Evolutionary conservation across 2,329 filamentous ascomycete species (phyloP).

Genomic region (Sphaerostilbella broomeana): DNA sequence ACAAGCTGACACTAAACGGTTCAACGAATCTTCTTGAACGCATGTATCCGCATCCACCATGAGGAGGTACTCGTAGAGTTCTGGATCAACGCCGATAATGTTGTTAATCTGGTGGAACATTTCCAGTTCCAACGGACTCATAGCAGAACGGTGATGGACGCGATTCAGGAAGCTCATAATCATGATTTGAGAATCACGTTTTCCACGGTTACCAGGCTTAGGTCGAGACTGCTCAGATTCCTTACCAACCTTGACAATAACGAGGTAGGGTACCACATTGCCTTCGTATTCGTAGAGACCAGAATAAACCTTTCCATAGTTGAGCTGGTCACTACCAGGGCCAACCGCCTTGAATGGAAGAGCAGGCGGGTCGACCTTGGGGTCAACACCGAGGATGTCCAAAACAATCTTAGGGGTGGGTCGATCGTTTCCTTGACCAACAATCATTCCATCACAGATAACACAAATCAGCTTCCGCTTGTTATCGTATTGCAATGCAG

Average conservation of each 20-base stretch:
- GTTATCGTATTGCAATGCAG: constrained; percentile 93
- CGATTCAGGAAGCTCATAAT: constrained; percentile 97
- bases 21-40: constrained; percentile 86
- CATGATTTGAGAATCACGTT: constrained; percentile 94
- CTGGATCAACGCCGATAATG: constrained; percentile 94
- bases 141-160: constrained; percentile 86
- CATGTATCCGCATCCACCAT: constrained; percentile 98
- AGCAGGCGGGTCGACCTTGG: constrained; percentile 90
- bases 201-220: constrained; percentile 96
- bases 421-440: constrained; percentile 90
- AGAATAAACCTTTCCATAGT: constrained; percentile 98
- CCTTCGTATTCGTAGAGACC: constrained; percentile 96
- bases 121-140: constrained; percentile 93
- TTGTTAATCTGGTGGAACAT: constrained; percentile 99
- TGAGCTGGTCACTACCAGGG: constrained; percentile 81
- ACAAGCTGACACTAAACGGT: constrained; percentile 85
- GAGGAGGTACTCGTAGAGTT: constrained; percentile 92
- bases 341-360: constrained; percentile 93
- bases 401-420: constrained; percentile 97
- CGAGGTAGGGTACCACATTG: constrained; percentile 93
- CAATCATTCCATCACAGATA: constrained; percentile 95
- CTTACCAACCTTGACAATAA: constrained; percentile 95
- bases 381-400: constrained; percentile 94
- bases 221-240: constrained; percentile 85
- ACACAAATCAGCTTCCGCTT: constrained; percentile 96